A percentile compares a stretch with the other conserved stretches of the same genome.
phyloP scores from a whole-genome alignment of 2,329 filamentous ascomycete species.

The Leptographium lundbergii region DNA sequence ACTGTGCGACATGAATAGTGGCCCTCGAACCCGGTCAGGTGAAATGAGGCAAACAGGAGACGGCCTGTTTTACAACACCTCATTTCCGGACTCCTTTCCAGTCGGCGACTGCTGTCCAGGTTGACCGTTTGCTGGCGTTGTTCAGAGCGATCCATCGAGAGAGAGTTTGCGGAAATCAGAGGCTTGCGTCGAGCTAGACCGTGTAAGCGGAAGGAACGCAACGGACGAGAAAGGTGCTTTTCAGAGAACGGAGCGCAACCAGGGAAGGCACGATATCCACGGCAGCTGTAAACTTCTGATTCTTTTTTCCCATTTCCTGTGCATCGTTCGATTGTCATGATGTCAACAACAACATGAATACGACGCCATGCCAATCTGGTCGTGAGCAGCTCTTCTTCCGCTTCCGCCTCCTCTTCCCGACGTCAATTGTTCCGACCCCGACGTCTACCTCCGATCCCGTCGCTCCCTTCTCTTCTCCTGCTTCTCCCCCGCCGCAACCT shows the following conservation, averaged over 20 bases:
- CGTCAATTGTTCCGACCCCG: background rate
- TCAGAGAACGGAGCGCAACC: background rate
- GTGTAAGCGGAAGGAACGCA: background rate
- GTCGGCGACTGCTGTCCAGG: too few relatives aligned
- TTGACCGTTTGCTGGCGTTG: too few relatives aligned
- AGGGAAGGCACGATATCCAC: background rate
- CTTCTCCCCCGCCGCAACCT: conserved; percentile 1
- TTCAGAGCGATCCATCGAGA: background rate
- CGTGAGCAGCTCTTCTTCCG: background rate
- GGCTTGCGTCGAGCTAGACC: background rate
- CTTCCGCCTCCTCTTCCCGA: background rate
- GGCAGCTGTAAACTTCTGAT: background rate
- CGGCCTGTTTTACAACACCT: background rate
- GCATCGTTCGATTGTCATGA: background rate
- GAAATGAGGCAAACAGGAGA: background rate
- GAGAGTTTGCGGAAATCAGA: background rate
- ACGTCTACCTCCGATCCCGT: background rate
- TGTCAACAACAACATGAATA: background rate
- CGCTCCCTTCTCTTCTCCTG: background rate
- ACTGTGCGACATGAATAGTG: background rate
- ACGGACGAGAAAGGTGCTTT: background rate
- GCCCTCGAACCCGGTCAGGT: background rate
- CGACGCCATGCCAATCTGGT: background rate
- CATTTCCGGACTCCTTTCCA: background rate
- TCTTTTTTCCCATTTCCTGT: background rate